Conservation (phyloP, 495 filamentous ascomycete genomes). For the Penicillium samsonianum region DNA sequence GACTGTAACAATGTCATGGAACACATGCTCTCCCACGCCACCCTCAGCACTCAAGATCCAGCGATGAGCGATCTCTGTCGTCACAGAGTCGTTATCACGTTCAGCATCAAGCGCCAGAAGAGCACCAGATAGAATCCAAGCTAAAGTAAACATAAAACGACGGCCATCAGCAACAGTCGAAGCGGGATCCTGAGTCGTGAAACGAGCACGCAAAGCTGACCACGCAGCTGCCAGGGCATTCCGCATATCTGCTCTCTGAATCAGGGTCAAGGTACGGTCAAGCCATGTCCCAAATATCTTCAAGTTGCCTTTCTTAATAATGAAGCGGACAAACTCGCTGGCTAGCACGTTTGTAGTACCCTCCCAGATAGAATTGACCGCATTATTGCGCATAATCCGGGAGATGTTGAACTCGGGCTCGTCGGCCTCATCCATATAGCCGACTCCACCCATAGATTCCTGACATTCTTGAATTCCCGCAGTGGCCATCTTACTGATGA, state of each 20-base stretch:
- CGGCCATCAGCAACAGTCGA: constrained; percentile 35
- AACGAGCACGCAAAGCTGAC: constrained; percentile 19
- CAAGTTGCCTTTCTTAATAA: constrained; percentile 47
- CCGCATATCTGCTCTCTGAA: constrained; percentile 13
- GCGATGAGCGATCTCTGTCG: constrained; percentile 34
- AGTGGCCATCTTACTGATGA: constrained; percentile 56
- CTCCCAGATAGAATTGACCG: constrained; percentile 72
- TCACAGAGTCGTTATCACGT: constrained; percentile 33
- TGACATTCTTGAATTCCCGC: constrained; percentile 63
- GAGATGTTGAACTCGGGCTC: constrained; percentile 62
- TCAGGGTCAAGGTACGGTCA: constrained; percentile 35
- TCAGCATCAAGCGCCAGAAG: constrained; percentile 37
- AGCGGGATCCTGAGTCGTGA: constrained; percentile 15
- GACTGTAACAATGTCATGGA: constrained; percentile 27
- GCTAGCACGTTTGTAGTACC: constrained; percentile 72
- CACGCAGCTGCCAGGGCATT: constrained; percentile 23
- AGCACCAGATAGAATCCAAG: constrained; percentile 35
- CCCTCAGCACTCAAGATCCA: constrained; percentile 37
- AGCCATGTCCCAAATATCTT: constrained; percentile 45
- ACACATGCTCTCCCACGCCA: constrained; percentile 37
- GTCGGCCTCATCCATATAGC: constrained; percentile 61
- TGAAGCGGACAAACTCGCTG: constrained; percentile 59
- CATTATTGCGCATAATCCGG: constrained; percentile 63
- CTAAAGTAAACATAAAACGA: constrained; percentile 37
- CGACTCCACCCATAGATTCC: constrained; percentile 73